Evolutionary conservation across 345 rosid species (phyloP), one percentile per base, ranked within the genome.

Genomic region (Orychophragmus violaceus): DNA sequence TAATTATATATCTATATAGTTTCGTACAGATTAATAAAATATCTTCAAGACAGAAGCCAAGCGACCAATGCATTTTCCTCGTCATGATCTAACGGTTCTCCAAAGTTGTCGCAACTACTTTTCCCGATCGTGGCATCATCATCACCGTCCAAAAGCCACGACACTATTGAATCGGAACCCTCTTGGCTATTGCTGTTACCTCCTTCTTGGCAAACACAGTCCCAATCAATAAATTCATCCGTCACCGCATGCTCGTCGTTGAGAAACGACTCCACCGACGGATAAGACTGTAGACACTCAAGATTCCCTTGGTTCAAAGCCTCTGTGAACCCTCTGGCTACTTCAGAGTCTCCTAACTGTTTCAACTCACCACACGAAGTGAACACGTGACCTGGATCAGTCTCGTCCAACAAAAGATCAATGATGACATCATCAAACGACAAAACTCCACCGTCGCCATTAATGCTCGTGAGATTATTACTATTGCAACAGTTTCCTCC

Each of bases 21-120:
- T n/a, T n/a, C n/a, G n/a, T n/a, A n/a, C 13, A 46, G 24, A 46
- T 46, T 3, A 57, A 22, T 37, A 17, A n/a, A 14, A 21, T 5
- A 69, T 28, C 22, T 45, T 80, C 76, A 83, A 29, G 83, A 81
- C 17, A 83, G 64, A 67, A 83, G 87, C 87, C 85, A 81, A 22
- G 80, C 72, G 59, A 77, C 74, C 44, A 81, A 44, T 2, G 72
- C 80, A 50, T 75, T 73, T 59, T 72, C 66, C 45, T 75, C 61
- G 29, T 76, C 75, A 16, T 35, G 46, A 33, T 64, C 66, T 52
- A 46, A 45, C 17, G 71, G 70, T 29, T 70, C 76, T 44, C 56
- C 48, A 11, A 29, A 21, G 18, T 33, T 30, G 6, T 16, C 46
- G 10, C 54, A 61, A 8, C 7, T 56, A 28, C 35, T 59, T 44